Conservation (phyloP, 345 rosid species). For the Melaleuca quinquenervia region DNA sequence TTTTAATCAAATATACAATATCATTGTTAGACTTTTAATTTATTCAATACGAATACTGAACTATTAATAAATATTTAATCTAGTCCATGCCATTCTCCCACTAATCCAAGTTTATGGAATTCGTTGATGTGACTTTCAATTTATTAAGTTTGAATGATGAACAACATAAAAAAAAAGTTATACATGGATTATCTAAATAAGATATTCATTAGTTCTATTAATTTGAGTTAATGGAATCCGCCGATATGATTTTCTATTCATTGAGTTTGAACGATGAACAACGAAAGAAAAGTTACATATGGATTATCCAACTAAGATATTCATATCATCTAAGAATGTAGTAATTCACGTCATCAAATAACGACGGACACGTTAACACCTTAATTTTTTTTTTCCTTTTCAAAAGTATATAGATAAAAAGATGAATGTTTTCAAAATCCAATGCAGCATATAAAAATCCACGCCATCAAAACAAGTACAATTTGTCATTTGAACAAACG, state of each 20-base stretch:
- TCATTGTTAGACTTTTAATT: not conserved
- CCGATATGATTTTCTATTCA: not conserved
- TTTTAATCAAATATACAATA: not conserved
- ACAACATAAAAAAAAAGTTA: not conserved
- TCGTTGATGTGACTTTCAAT: not conserved
- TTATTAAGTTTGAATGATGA: not conserved
- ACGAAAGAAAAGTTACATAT: rapidly evolving
- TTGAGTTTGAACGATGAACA: not conserved
- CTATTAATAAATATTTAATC: not conserved
- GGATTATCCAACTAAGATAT: not conserved
- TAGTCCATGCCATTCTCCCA: rapidly evolving
- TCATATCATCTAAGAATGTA: not conserved
- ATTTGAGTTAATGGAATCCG: not conserved
- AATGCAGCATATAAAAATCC: too few relatives aligned
- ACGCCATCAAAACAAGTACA: rapidly evolving
- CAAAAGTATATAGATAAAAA: not conserved
- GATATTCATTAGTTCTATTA: not conserved
- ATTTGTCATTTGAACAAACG: not conserved
- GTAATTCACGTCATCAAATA: not conserved
- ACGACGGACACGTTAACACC: rapidly evolving
- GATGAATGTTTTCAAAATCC: too few relatives aligned
- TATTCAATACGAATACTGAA: rapidly evolving
- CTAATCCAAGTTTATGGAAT: too few relatives aligned
- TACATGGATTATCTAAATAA: rapidly evolving
- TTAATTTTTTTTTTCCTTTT: not conserved